Evolutionary conservation across 805 yeast genomes (phyloP).

Genomic region (Metschnikowia peoriensis): DNA sequence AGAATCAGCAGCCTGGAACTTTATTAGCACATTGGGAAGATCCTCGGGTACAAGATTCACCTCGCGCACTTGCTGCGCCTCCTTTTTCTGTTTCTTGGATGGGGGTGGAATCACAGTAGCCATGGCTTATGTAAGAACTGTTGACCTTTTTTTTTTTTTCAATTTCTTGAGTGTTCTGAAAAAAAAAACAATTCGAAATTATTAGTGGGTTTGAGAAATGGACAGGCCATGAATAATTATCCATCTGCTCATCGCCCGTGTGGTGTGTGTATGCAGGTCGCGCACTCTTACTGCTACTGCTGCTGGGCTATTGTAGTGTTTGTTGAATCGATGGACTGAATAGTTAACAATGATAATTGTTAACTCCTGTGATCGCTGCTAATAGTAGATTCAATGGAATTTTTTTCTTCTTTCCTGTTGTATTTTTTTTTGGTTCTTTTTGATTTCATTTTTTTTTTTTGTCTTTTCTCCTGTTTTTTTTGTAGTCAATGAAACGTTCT

Average conservation of each 20-base stretch:
- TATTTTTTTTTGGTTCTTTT: too few relatives aligned
- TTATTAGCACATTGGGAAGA: conserved; percentile 82
- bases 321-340: too few relatives aligned
- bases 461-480: too few relatives aligned
- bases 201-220: neutral
- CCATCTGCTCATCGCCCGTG: conserved; percentile 19
- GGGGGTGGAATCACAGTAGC: conserved; percentile 94
- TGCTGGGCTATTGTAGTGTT: neutral
- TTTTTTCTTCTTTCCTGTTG: too few relatives aligned
- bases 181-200: neutral
- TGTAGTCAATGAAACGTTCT: too few relatives aligned
- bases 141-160: too few relatives aligned
- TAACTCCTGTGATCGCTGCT: too few relatives aligned
- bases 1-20: conserved; percentile 90
- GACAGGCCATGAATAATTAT: neutral
- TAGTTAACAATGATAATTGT: too few relatives aligned
- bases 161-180: too few relatives aligned
- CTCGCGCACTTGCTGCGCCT: conserved; percentile 78
- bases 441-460: too few relatives aligned
- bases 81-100: conserved; percentile 80
- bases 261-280: conserved; percentile 8
- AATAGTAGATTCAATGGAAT: too few relatives aligned
- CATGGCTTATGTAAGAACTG: conserved; percentile 43
- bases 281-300: too few relatives aligned
- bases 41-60: conserved; percentile 72